phyloP scores from a whole-genome alignment of 176 grass and related monocot species.

The Musa schizocarpa region DNA sequence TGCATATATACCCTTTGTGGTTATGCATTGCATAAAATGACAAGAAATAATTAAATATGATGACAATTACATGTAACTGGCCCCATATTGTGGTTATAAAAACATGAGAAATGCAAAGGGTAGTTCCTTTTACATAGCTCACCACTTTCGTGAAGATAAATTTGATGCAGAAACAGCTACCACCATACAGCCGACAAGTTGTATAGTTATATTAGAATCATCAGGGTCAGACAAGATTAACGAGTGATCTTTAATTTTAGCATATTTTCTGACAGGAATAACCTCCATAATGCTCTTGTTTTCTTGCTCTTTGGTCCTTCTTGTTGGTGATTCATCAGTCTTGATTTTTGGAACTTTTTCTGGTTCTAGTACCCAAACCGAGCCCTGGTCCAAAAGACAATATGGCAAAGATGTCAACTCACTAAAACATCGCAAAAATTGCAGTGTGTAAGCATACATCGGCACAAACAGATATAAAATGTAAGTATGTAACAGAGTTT shows the following conservation, averaged over 20 bases:
- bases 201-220: slow-evolving; percentile 47
- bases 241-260: slow-evolving; percentile 49
- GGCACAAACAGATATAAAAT: neutral
- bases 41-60: neutral
- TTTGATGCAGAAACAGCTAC: slow-evolving; percentile 71
- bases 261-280: slow-evolving; percentile 65
- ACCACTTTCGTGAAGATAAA: slow-evolving; percentile 81
- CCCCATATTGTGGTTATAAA: neutral
- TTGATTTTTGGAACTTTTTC: slow-evolving; percentile 58
- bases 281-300: slow-evolving; percentile 58
- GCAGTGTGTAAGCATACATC: neutral
- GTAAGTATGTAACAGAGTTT: neutral
- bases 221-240: slow-evolving; percentile 51
- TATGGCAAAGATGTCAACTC: slow-evolving; percentile 1
- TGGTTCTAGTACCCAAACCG: slow-evolving; percentile 78
- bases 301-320: slow-evolving; percentile 39
- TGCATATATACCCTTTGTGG: neutral
- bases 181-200: slow-evolving; percentile 53
- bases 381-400: slow-evolving; percentile 38
- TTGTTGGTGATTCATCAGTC: slow-evolving; percentile 35
- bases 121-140: slow-evolving; percentile 12
- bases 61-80: too few species aligned
- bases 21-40: neutral
- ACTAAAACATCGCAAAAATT: neutral
- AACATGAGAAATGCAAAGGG: neutral